Evolutionary conservation across 306 rosid species (phyloP).

Genomic region (Corylus heterophylla): DNA sequence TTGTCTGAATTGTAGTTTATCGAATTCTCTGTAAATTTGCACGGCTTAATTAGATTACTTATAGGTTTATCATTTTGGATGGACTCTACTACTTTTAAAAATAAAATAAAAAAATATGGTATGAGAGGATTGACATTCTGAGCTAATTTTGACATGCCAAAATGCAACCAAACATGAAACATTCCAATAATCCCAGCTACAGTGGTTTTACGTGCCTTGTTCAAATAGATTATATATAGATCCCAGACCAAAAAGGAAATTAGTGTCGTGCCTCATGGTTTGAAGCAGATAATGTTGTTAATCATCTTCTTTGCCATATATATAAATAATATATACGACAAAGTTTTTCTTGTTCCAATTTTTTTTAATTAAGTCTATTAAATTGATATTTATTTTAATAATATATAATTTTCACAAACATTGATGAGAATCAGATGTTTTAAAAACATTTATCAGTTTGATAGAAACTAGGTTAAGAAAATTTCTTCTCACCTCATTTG

Average conservation of each 20-base stretch:
- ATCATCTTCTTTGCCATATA: neutral
- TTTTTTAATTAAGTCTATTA: no score
- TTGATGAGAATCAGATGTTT: no score
- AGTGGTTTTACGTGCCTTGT: conserved; percentile 1
- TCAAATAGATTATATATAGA: neutral
- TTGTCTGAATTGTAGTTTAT: no score
- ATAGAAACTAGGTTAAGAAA: no score
- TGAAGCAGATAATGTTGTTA: neutral
- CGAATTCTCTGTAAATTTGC: no score
- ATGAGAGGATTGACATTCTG: conserved; percentile 7
- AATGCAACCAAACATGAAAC: neutral
- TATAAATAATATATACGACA: no score
- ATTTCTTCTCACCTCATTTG: no score
- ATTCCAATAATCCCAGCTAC: neutral
- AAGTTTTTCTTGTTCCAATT: no score
- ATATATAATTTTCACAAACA: no score
- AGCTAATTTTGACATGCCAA: conserved; percentile 4
- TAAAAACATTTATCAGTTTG: no score
- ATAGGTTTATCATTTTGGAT: neutral
- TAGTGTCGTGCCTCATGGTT: conserved; percentile 19
- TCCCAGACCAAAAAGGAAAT: neutral
- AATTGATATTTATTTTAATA: no score
- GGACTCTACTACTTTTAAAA: neutral
- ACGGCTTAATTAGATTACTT: no score
- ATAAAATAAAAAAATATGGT: neutral